Base-by-base conservation (phyloP, 2,329 filamentous ascomycete genomes). In the Fusarium sp. region DNA sequence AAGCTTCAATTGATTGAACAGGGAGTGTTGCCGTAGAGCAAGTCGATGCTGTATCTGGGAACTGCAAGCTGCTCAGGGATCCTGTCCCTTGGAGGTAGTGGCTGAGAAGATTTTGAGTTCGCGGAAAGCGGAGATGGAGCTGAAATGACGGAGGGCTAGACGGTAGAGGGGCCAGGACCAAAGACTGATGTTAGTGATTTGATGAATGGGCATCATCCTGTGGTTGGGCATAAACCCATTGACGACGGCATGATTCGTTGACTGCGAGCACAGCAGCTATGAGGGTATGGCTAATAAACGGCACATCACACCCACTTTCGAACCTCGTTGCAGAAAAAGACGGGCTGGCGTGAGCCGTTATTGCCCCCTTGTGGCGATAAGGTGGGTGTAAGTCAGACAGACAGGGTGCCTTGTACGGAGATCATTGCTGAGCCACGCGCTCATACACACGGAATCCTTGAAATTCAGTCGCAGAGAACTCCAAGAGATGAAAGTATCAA, bases 371-470 rank as follows among this genome's bases (percentile, higher is more conserved):
- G 66, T 66, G 66, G 66, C 66, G 65, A 61, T 53, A 49, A 65
- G 63, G 66, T 59, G 62, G 49, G 54, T 68, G 65, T 68, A 68
- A 68, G 66, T 68, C 56, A 61, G 58, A 45, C 56, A 40, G 58
- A 41, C 65, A 62, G 61, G 61, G 65, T 66, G 60, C 42, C 47
- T 42, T 66, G 42, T 61, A 51, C 43, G 60, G 47, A 66, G 65
- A 62, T 68, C 54, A 68, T 57, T 45, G 47, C 56, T 69, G 65
- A 69, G 60, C 60, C 60, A 69, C 65, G 66, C 65, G 62, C 65
- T 69, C 65, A 67, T 61, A 45, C 60, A 68, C 45, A 51, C 59
- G 54, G 14, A 37, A 69, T 66, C 54, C 60, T 62, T 45, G 49
- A 48, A 41, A 37, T 53, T 29, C 40, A 36, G 42, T 57, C 46